Evolutionary conservation across 2,329 filamentous ascomycete species (phyloP).

Genomic region (Alternaria sp.): DNA sequence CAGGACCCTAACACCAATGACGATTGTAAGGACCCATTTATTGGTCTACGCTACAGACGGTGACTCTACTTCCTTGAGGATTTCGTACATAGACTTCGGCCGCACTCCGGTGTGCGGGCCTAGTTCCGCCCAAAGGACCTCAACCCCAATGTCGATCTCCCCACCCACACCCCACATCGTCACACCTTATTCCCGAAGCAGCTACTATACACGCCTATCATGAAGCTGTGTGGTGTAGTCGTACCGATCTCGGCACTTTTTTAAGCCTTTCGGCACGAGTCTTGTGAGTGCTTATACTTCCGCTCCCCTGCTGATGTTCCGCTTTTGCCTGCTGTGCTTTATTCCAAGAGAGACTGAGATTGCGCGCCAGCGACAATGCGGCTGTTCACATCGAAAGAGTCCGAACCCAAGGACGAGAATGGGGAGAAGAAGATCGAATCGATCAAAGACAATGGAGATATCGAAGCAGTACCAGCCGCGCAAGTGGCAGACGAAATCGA

Average conservation of each 20-base stretch:
- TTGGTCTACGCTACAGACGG: not conserved
- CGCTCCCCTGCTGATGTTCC: not conserved
- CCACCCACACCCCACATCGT: conserved; percentile 9
- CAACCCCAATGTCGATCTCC: conserved; percentile 12
- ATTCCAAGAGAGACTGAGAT: not conserved
- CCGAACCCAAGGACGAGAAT: not conserved
- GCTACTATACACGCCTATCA: conserved; percentile 5
- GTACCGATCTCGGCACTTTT: conserved; percentile 3
- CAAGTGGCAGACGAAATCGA: conserved; percentile 15
- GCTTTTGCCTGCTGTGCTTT: not conserved
- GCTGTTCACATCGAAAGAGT: not conserved
- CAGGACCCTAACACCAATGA: not conserved
- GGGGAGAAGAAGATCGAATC: not conserved
- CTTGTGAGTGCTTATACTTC: conserved; percentile 9
- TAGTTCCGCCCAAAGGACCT: not conserved
- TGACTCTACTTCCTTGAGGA: conserved; percentile 1
- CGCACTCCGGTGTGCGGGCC: conserved; percentile 4
- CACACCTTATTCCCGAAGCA: conserved; percentile 6
- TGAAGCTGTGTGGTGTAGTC: not conserved
- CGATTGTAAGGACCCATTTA: not conserved
- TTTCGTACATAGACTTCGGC: not conserved
- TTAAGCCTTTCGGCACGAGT: conserved; percentile 2
- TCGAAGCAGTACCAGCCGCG: conserved; percentile 12
- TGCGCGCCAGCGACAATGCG: not conserved
- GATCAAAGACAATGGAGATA: conserved; percentile 3